phyloP scores from a whole-genome alignment of 2,329 filamentous ascomycete genomes.

The Chrysoporthe austroafricana region DNA sequence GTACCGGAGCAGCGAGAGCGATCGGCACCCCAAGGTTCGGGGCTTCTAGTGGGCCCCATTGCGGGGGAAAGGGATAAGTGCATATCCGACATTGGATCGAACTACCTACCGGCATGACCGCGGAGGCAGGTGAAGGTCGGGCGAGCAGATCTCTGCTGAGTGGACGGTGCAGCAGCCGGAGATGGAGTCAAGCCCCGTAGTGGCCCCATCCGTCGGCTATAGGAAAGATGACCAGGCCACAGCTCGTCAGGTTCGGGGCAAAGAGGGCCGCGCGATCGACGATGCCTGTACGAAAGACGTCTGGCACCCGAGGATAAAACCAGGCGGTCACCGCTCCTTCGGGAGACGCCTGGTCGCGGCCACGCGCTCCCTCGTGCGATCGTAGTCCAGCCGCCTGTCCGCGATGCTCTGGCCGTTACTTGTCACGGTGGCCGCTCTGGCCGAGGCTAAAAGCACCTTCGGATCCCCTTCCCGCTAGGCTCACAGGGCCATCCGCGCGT shows the following conservation, averaged over 20 bases:
- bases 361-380: background rate
- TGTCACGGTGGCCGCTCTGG: constrained; percentile 11
- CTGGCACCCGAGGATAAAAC: background rate
- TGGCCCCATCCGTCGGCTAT: background rate
- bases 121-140: background rate
- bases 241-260: constrained; percentile 1
- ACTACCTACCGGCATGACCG: background rate
- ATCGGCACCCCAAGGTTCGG: background rate
- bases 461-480: background rate
- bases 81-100: background rate
- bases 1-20: background rate
- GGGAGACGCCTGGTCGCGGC: background rate
- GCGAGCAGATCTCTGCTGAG: background rate
- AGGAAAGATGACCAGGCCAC: background rate
- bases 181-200: background rate
- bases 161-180: background rate
- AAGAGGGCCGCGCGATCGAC: background rate
- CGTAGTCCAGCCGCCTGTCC: constrained; percentile 13
- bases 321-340: background rate
- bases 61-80: background rate
- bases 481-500: background rate
- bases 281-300: background rate
- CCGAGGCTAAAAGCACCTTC: constrained; percentile 3
- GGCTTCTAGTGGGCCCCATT: background rate
- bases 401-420: constrained; percentile 4